phyloP scores from a whole-genome alignment of 163 green algal species.

The Chlamydomonas reinhardtii region DNA sequence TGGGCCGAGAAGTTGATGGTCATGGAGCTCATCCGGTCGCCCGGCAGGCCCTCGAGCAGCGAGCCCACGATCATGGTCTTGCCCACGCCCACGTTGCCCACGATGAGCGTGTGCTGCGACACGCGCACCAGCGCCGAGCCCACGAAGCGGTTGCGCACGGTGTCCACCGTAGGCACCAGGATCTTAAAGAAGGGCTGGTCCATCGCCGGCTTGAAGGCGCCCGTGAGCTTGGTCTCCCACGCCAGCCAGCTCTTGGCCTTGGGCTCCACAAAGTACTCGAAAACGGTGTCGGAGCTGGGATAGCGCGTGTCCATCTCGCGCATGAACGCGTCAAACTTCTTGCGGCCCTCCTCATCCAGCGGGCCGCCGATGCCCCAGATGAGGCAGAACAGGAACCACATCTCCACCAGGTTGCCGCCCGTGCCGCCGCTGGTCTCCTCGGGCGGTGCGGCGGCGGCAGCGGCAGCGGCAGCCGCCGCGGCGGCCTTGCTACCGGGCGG shows the following conservation, averaged over 20 bases:
- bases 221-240: conserved; percentile 83
- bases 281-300: conserved; percentile 82
- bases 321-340: conserved; percentile 83
- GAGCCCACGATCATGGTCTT: conserved; percentile 87
- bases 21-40: conserved; percentile 67
- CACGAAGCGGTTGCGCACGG: conserved; percentile 76
- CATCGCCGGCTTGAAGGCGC: conserved; percentile 72
- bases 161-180: conserved; percentile 70
- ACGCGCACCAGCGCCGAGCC: conserved; percentile 63
- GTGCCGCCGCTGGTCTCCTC: conserved; percentile 56
- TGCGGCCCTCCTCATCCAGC: conserved; percentile 81
- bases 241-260: conserved; percentile 74
- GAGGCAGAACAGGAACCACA: conserved; percentile 88
- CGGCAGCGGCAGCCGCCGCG: conserved; percentile 50
- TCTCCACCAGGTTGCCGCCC: conserved; percentile 67
- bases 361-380: conserved; percentile 87
- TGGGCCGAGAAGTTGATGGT: conserved; percentile 90
- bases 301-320: conserved; percentile 80
- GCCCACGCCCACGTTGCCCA: conserved; percentile 84
- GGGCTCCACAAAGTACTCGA: conserved; percentile 87
- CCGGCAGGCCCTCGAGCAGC: conserved; percentile 74
- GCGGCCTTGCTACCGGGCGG: conserved; percentile 10
- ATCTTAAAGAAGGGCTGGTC: conserved; percentile 86
- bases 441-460: background rate
- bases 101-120: conserved; percentile 78